Base-by-base conservation (phyloP, 1,284 basidiomycete genomes). In the Irpex sp. region DNA sequence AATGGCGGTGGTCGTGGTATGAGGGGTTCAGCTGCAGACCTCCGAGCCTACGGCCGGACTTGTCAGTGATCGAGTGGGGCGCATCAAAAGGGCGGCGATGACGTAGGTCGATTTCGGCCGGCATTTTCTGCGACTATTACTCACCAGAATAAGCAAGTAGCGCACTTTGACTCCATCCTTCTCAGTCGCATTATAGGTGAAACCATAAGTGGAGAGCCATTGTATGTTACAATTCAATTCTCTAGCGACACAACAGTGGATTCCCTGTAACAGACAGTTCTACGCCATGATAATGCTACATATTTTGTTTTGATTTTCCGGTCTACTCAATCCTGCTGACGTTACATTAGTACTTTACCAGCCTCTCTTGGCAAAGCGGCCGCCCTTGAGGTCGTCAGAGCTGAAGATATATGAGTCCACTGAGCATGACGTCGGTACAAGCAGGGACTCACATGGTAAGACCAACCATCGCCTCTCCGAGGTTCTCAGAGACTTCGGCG, bases 391-490 rank as follows among this genome's bases (percentile, higher is more conserved):
- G 65, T 87, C 79, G 17, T 78, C 73, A 67, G 87, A 82, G 68
- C 90, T 92, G 67, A 40, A 19, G 47, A 4, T 13, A 47, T 7
- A 40, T 21, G 19, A 11, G 61, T 11, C 21, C 21, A 26, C 21
- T 26, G 21, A 26, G 21, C 21, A 26, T 26, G 21, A 26, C 19
- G 51, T 48, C 57, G 57, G 55, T 57, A 15, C 47, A 36, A 44
- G 19, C 26, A 38, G 26, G 36, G 2, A 13, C 91, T 75, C 69
- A 93, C 91, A 94, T 94, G 21, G 89, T 93, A 69, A 97, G 82
- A 60, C 96, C 96, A 62, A 96, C 94, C 96, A 98, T 98, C 51
- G 96, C 90, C 65, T 88, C 83, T 47, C 96, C 96, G 51, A 98
- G 77, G 77, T 94, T 84, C 73, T 94, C 91, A n/a, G 94, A 96